These are phyloP conservation scores for Paraglomus brasilianum DNA, from an alignment of 192 early-diverging fungal genomes.

Conservation along the genomic window DNA sequence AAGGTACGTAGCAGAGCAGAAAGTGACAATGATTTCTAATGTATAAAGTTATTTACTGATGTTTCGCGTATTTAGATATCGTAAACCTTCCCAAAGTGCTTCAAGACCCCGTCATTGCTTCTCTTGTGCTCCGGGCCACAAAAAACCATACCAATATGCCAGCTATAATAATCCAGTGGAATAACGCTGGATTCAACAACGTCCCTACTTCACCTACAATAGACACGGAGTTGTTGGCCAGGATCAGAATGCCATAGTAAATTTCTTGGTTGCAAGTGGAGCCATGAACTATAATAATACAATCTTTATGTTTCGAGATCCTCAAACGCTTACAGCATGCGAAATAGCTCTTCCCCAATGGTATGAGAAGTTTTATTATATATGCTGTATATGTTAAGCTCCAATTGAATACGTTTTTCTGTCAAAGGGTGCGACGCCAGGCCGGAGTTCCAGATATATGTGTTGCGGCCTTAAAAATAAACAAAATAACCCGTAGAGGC, in stretches of 20 bases:
- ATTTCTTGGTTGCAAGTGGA: not conserved
- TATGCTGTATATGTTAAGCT: not conserved
- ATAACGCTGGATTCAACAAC: constrained; percentile 12
- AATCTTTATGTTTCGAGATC: not conserved
- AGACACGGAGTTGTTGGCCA: constrained; percentile 17
- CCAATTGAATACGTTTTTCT: not conserved
- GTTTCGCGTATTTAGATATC: not conserved
- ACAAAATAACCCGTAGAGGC: not conserved
- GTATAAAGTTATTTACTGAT: constrained; percentile 15
- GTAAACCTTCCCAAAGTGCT: constrained; percentile 6
- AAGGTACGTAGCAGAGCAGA: constrained; percentile 7
- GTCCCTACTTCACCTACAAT: not conserved
- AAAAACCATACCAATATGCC: constrained; percentile 1
- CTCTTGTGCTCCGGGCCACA: not conserved
- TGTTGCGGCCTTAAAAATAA: not conserved
- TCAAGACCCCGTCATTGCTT: constrained; percentile 12
- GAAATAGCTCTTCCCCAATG: not conserved
- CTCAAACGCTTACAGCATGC: not conserved
- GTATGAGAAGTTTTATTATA: constrained; percentile 9
- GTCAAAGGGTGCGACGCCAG: constrained; percentile 1
- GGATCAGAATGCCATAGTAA: not conserved
- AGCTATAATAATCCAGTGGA: constrained; percentile 12
- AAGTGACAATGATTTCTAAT: not conserved
- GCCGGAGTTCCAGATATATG: constrained; percentile 1
- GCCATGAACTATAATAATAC: not conserved